These are phyloP conservation scores for Xylaria sp. DNA, from an alignment of 2,329 filamentous ascomycete genomes.

Conservation along the genomic window DNA sequence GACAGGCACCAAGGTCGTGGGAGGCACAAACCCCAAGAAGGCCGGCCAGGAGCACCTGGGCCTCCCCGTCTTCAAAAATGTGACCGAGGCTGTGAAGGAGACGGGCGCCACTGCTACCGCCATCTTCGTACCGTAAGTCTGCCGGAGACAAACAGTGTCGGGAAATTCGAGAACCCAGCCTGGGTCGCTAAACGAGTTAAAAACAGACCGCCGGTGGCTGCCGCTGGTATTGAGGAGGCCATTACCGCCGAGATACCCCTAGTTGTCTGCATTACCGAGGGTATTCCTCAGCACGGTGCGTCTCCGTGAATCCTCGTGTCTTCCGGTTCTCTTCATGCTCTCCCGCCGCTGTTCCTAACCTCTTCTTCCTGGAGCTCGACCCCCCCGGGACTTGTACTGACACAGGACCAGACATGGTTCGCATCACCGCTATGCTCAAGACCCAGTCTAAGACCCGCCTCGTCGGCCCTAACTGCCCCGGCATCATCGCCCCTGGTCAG, in stretches of 20 bases:
- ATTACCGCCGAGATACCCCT: slow-evolving; percentile 92
- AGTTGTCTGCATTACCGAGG: slow-evolving; percentile 97
- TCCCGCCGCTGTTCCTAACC: not conserved
- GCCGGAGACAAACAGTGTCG: not conserved
- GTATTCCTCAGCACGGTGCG: slow-evolving; percentile 95
- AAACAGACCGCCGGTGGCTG: slow-evolving; percentile 84
- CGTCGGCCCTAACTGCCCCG: slow-evolving; percentile 97
- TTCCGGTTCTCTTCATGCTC: not conserved
- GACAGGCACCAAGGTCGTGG: slow-evolving; percentile 93
- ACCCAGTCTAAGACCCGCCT: slow-evolving; percentile 96
- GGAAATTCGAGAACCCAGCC: too few species aligned
- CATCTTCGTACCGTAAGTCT: slow-evolving; percentile 90
- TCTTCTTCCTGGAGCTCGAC: slow-evolving; percentile 7
- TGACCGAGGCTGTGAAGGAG: slow-evolving; percentile 87
- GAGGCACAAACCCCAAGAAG: slow-evolving; percentile 99
- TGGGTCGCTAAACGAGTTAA: slow-evolving; percentile 29
- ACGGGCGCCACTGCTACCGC: slow-evolving; percentile 91
- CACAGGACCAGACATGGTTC: slow-evolving; percentile 84
- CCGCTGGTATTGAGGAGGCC: slow-evolving; percentile 96
- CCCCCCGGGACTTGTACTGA: slow-evolving; percentile 25
- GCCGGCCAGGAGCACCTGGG: slow-evolving; percentile 89
- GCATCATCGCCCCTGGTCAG: slow-evolving; percentile 93
- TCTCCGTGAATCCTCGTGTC: slow-evolving; percentile 33
- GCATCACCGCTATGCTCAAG: slow-evolving; percentile 98
- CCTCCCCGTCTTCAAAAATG: slow-evolving; percentile 91